Base-by-base conservation (phyloP, 2,329 filamentous ascomycete genomes). In the Colletotrichum incanum region DNA sequence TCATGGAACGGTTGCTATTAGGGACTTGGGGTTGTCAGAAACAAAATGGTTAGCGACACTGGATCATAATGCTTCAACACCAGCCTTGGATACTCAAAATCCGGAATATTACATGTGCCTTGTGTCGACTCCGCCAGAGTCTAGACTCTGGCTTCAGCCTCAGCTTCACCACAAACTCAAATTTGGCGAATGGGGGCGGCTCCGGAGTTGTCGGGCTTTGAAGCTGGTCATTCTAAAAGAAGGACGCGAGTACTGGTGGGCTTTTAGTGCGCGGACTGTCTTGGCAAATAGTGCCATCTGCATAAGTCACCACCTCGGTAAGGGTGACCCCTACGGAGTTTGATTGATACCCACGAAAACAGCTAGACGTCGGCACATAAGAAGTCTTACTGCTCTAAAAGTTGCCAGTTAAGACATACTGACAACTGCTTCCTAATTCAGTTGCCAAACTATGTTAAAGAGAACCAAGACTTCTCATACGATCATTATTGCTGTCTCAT, bases 391-490 rank as follows among this genome's bases (percentile, higher is more conserved):
- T 4, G 23, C n/a, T 18, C 16, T 41, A n/a, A 12, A 9, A 28
- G 20, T 37, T 41, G 60, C 26, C 12, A 28, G 23, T 34, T 18
- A 49, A 55, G 26, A 34, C 34, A 6, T 58, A 12, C 6, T 41
- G 4, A 26, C 23, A 16, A 37, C 55, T 41, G 23, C 14, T 28
- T 43, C 5, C 28, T 23, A 58, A 16, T n/a, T 16, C 5, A 39
- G n/a, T 31, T n/a, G 20, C 23, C 9, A 69, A 69, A 69, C 23
- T 52, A 41, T 69, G 50, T 69, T 69, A 45, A 23, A 69, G 66
- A 59, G 60, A 37, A 55, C 41, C 60, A 65, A 65, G 60, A 43
- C 47, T 23, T 56, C 28, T 58, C 39, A 28, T 26, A 23, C n/a
- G 18, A 12, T 28, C n/a, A 28, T 52, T 18, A 14, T 47, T 61